Base-by-base conservation (phyloP, 257 asterid species). In the Solanum dulcamara region DNA sequence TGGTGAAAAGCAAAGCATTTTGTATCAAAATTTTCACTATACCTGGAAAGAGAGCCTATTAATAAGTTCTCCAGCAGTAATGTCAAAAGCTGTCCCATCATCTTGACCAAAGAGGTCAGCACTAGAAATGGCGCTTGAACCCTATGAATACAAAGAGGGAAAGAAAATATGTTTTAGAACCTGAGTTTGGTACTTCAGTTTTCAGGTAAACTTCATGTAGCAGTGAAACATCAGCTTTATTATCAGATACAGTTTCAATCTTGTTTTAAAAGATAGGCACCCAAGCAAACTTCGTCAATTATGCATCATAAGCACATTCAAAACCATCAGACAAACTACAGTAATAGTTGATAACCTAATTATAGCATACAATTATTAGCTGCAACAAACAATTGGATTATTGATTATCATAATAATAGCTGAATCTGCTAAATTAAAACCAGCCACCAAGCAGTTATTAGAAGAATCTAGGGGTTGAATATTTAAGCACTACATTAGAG, bases 41-140 rank as follows among this genome's bases (percentile, higher is more conserved):
- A 95, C 99, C 99, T 97, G 99, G 92, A 94, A 97, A 38, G 99
- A 97, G 77, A 97, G 87, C 87, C 97, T 94, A 81, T 92, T 93
- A 60, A 97, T 92, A 89, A 97, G 94, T 82, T 97, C 99, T 81
- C 94, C 89, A 10, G 99, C 98, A 15, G 94, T 38, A 40, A 94
- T 15, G 83, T 97, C 99, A 80, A 90, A 50, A 80, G 93, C 74
- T 20, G 88, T 66, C 81, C 87, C 64, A 2, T 91, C 80, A 72
- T 86, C 90, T 67, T 86, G 86, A 15, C 99, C 99, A 86, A 94
- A 97, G 68, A 95, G 94, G 89, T 97, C 99, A 51, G 99, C 98
- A 88, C 99, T 97, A 40, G 99, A 97, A 82, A 97, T 97, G 64
- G 99, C 90, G 6, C 94, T 91, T 44, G 99, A 97, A 42, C 98